phyloP scores from a whole-genome alignment of 2,329 filamentous ascomycete genomes.

The Xylaria sp. region DNA sequence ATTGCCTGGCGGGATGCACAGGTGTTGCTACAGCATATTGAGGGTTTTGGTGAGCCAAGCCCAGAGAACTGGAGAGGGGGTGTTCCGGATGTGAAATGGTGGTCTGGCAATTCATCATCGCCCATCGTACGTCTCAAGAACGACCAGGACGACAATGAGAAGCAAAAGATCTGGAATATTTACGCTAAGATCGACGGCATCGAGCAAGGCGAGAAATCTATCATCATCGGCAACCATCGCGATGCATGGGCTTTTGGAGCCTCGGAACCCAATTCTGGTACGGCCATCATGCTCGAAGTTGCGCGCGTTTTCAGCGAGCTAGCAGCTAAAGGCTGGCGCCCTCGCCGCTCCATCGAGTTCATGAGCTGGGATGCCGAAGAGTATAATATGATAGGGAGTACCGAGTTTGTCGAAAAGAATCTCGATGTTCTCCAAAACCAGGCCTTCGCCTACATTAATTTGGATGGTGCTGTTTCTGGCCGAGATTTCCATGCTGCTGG shows the following conservation, averaged over 20 bases:
- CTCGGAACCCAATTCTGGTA: conserved; percentile 85
- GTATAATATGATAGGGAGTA: conserved; percentile 94
- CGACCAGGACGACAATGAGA: conserved; percentile 82
- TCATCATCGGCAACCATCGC: conserved; percentile 92
- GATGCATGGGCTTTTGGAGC: conserved; percentile 93
- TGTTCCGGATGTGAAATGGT: conserved; percentile 84
- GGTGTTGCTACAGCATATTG: conserved; percentile 76
- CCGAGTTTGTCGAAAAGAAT: conserved; percentile 91
- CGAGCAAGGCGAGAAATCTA: conserved; percentile 82
- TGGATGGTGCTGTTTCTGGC: conserved; percentile 84
- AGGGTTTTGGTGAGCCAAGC: conserved; percentile 77
- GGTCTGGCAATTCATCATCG: conserved; percentile 79
- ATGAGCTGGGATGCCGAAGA: conserved; percentile 95
- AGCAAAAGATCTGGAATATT: conserved; percentile 92
- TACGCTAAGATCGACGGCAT: conserved; percentile 85
- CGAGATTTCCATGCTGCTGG: conserved; percentile 79
- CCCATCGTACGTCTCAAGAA: conserved; percentile 86
- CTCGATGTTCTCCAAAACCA: conserved; percentile 76
- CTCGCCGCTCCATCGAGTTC: conserved; percentile 94
- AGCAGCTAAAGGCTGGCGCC: conserved; percentile 81
- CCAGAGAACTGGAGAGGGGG: conserved; percentile 79
- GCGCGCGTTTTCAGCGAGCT: conserved; percentile 86
- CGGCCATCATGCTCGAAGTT: conserved; percentile 90
- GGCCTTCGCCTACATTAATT: conserved; percentile 89
- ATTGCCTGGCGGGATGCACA: conserved; percentile 91